Conservation (phyloP, 2,329 filamentous ascomycete species). For the Colletotrichum musicola region DNA sequence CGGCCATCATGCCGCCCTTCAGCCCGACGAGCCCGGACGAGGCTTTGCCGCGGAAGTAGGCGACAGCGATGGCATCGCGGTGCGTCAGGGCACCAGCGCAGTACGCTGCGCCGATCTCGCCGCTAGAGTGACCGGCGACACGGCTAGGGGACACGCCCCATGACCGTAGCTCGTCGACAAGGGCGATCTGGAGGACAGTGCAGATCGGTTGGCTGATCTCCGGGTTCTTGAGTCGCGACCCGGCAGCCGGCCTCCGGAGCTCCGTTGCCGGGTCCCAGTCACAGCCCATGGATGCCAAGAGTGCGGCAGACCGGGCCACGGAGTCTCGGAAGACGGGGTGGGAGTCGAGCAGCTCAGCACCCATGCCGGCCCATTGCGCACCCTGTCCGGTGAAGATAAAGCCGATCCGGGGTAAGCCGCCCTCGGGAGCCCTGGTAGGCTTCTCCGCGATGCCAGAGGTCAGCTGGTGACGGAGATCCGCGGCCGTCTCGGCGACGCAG, state of each 20-base stretch:
- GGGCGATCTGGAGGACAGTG: slow-evolving; percentile 53
- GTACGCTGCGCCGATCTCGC: slow-evolving; percentile 56
- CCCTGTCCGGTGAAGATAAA: slow-evolving; percentile 42
- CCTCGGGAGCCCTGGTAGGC: too few relatives aligned
- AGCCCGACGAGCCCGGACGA: not conserved
- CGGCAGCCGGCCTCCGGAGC: not conserved
- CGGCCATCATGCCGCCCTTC: slow-evolving; percentile 30
- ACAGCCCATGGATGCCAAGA: slow-evolving; percentile 33
- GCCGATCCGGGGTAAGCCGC: slow-evolving; percentile 2
- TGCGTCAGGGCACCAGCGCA: slow-evolving; percentile 18
- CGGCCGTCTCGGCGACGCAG: slow-evolving; percentile 3
- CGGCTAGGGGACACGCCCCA: slow-evolving; percentile 43
- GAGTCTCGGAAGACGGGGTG: slow-evolving; percentile 24
- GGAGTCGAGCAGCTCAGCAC: slow-evolving; percentile 25
- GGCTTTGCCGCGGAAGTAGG: slow-evolving; percentile 17
- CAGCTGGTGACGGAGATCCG: not conserved
- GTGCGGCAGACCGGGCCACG: slow-evolving; percentile 11
- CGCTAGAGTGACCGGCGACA: slow-evolving; percentile 53
- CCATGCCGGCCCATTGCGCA: slow-evolving; percentile 40
- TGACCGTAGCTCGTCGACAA: slow-evolving; percentile 49
- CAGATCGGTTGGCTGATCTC: slow-evolving; percentile 49
- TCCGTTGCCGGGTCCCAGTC: slow-evolving; percentile 22
- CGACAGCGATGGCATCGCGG: not conserved
- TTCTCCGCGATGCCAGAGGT: not conserved
- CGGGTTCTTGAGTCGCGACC: slow-evolving; percentile 17